Evolutionary conservation across 192 early-diverging fungal species (phyloP), one percentile per base, ranked within the genome.

Genomic region (Entomortierella chlamydospora): DNA sequence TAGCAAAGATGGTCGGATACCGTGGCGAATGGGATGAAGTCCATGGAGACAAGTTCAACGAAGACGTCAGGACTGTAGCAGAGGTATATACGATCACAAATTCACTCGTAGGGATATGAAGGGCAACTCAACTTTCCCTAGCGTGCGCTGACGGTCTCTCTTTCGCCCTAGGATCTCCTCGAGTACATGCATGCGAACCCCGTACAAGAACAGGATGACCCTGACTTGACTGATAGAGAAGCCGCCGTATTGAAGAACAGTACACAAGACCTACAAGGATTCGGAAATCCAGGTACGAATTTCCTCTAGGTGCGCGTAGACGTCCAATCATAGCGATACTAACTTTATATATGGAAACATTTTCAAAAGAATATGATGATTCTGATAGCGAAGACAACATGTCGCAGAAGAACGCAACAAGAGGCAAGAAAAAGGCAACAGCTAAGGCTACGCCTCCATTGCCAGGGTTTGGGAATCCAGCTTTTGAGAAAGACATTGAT

Each of bases 101-200:
- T n/a, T n/a, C n/a, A n/a, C n/a, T n/a, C n/a, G n/a, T n/a, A n/a
- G n/a, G n/a, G n/a, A n/a, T n/a, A n/a, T n/a, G n/a, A n/a, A n/a
- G n/a, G n/a, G n/a, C n/a, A n/a, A n/a, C n/a, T n/a, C n/a, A n/a
- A n/a, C n/a, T n/a, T n/a, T n/a, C n/a, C n/a, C n/a, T 41, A 41
- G 39, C 39, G 39, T 41, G 13, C 39, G 7, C 6, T 41, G 39
- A 41, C 39, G 6, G 39, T 20, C 15, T 47, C 45, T 20, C 20
- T 15, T 47, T 47, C 45, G 4, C 2, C 4, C 2, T 43, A 73
- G 76, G 76, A 79, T 37, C 30, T 79, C 12, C 60, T 79, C 8
- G 76, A 79, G 23, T 79, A 79, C 18, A 79, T 79, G 76, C 68
- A 79, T 31, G 49, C 76, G n/a, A 79, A 79, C 28, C 76, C 76